Base-by-base conservation (phyloP, 495 filamentous ascomycete genomes). In the Xylaria telfairii region DNA sequence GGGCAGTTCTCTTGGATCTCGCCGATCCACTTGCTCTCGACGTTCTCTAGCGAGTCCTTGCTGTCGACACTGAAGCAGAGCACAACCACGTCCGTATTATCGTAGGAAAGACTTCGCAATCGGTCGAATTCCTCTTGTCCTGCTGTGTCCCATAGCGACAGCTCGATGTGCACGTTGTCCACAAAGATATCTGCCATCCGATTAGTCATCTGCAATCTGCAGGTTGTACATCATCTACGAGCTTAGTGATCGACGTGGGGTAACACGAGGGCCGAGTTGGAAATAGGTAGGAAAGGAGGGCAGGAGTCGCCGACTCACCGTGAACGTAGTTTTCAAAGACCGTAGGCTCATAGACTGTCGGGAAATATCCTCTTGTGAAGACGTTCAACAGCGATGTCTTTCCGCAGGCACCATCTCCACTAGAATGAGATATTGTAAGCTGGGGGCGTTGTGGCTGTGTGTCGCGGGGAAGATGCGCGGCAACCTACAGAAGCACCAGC, bases 301-400 rank as follows among this genome's bases (percentile, higher is more conserved):
- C 17, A 12, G 42, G 41, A 42, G 65, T 19, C 15, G 39, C 26
- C 24, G 37, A 78, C 84, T 75, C 88, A 97, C 94, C 94, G 82
- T 99, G 96, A 70, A 99, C 96, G 80, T 99, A 99, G 83, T 99
- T 99, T 82, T 99, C 95, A 84, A 99, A 99, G 72, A 99, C 96
- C 24, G 96, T 99, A 65, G 96, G 96, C 80, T 99, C 96, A 81
- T 99, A 99, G 74, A 99, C 96, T 42, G 96, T 97, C 53, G 96
- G 96, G 82, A 99, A 99, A 79, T 96, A 98, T 75, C 96, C 96
- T 92, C 96, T 91, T 65, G 96, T 99, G 82, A 99, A 99, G 73
- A 99, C 96, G 81, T 99, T 99, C 81, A 99, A 81, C 71, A 98
- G 85, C 56, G 95, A 98, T 64, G 96, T 99, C 86, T 99, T 99